Percentiles rank a stretch among this genome's conserved stretches.
phyloP scores from a whole-genome alignment of 176 grass and related monocot genomes.

The Avena sativa region DNA sequence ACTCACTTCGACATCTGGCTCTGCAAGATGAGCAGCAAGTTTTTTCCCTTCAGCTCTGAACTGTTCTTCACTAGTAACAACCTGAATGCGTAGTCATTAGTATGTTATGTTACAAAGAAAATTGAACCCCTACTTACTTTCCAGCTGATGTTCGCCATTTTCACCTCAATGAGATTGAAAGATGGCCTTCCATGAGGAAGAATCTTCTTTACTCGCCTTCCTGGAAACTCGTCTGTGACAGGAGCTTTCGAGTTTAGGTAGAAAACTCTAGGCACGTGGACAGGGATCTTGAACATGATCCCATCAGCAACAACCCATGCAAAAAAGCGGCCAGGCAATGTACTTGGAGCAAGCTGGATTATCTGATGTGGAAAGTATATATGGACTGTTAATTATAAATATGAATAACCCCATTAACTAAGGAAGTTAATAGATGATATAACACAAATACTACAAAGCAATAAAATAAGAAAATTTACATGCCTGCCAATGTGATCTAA shows the following conservation, averaged over 20 bases:
- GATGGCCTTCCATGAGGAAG: conserved; percentile 90
- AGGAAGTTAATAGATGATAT: not conserved
- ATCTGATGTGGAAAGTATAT: conserved; percentile 70
- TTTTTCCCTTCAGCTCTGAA: conserved; percentile 90
- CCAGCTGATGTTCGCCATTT: conserved; percentile 33
- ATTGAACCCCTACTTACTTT: conserved; percentile 31
- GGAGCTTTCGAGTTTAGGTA: conserved; percentile 89
- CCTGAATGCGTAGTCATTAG: conserved; percentile 55
- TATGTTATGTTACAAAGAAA: conserved; percentile 31
- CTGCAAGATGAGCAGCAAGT: conserved; percentile 85
- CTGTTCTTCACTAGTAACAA: conserved; percentile 89
- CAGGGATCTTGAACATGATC: conserved; percentile 89
- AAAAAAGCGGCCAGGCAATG: conserved; percentile 67
- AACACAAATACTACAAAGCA: conserved; percentile 17
- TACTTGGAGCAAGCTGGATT: conserved; percentile 81
- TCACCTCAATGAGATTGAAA: conserved; percentile 96
- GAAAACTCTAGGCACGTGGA: conserved; percentile 78
- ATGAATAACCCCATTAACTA: conserved; percentile 13
- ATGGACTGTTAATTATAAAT: conserved; percentile 25
- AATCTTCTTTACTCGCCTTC: conserved; percentile 91
- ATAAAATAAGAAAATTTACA: conserved; percentile 21
- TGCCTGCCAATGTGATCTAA: conserved; percentile 96
- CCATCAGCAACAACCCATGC: conserved; percentile 94
- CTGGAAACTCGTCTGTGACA: conserved; percentile 85
- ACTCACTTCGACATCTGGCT: conserved; percentile 89